Percentiles rank a stretch among this genome's conserved stretches.
phyloP scores from a whole-genome alignment of 73 alveolate species.

The Blepharisma japonicum region DNA sequence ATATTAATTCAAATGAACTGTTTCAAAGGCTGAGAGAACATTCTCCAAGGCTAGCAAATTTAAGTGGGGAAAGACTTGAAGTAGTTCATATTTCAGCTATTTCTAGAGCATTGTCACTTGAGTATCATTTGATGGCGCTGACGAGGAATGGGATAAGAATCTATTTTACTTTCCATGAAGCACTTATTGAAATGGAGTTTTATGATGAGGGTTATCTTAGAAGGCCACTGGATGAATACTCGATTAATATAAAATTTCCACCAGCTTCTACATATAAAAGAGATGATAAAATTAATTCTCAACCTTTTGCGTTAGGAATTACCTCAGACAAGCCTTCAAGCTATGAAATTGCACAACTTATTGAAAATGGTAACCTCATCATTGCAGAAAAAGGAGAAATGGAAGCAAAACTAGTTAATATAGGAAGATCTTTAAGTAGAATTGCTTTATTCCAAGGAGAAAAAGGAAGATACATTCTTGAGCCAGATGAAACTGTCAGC shows the following conservation, averaged over 20 bases:
- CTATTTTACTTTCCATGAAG: not conserved
- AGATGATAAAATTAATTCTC: not conserved
- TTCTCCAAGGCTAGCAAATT: not conserved
- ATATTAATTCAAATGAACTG: not conserved
- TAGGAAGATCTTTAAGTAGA: not conserved
- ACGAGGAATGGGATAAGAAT: slow-evolving; percentile 20
- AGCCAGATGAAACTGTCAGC: slow-evolving; percentile 7
- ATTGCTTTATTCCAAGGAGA: slow-evolving; percentile 20
- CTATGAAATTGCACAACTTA: not conserved
- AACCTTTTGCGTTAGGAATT: not conserved
- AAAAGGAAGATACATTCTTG: not conserved
- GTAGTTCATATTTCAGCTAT: not conserved
- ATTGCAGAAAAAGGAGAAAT: not conserved
- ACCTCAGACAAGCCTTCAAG: slow-evolving; percentile 4
- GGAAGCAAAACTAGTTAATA: not conserved
- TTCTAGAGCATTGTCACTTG: not conserved
- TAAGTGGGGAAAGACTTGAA: slow-evolving; percentile 16
- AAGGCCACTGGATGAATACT: not conserved
- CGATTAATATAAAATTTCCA: slow-evolving; percentile 1
- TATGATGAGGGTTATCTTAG: not conserved
- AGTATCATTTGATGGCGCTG: slow-evolving; percentile 7
- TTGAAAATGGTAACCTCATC: not conserved
- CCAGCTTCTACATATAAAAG: slow-evolving; percentile 10
- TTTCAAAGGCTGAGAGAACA: not conserved
- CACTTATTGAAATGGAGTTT: not conserved